phyloP scores from a whole-genome alignment of 2,329 filamentous ascomycete genomes.

The Plectosphaerella sp. region DNA sequence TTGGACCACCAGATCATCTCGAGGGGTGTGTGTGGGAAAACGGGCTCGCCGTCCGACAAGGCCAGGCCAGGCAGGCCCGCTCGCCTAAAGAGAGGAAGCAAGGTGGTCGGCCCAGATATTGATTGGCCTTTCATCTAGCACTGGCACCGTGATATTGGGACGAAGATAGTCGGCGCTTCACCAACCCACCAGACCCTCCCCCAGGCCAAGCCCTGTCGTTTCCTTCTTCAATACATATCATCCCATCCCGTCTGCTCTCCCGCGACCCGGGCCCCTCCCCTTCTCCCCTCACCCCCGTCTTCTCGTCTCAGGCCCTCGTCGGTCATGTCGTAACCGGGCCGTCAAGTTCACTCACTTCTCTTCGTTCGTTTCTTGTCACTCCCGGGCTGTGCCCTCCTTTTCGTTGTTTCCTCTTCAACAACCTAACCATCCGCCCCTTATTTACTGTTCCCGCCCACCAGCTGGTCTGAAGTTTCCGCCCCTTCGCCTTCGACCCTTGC shows the following conservation, averaged over 20 bases:
- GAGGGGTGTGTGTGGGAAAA: too few relatives aligned
- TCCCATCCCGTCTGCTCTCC: neutral
- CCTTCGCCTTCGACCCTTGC: neutral
- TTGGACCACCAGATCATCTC: too few relatives aligned
- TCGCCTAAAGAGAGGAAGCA: too few relatives aligned
- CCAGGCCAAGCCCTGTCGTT: too few relatives aligned
- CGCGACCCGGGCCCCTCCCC: too few relatives aligned
- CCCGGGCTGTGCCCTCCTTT: neutral
- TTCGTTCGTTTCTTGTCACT: neutral
- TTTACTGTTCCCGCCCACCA: neutral
- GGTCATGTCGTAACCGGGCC: neutral
- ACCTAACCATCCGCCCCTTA: neutral
- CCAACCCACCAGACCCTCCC: neutral
- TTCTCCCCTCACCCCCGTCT: neutral
- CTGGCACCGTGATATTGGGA: neutral
- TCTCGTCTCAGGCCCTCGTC: neutral
- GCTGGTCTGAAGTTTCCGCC: neutral
- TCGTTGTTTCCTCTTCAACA: neutral
- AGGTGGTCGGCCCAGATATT: neutral
- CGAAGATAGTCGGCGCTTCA: neutral
- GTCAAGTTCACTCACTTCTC: neutral
- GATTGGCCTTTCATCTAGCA: neutral
- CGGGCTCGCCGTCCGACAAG: too few relatives aligned
- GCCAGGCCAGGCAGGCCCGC: too few relatives aligned
- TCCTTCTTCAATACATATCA: neutral